Conservation (phyloP, 2,329 filamentous ascomycete species). For the Fusarium xyrophilum region DNA sequence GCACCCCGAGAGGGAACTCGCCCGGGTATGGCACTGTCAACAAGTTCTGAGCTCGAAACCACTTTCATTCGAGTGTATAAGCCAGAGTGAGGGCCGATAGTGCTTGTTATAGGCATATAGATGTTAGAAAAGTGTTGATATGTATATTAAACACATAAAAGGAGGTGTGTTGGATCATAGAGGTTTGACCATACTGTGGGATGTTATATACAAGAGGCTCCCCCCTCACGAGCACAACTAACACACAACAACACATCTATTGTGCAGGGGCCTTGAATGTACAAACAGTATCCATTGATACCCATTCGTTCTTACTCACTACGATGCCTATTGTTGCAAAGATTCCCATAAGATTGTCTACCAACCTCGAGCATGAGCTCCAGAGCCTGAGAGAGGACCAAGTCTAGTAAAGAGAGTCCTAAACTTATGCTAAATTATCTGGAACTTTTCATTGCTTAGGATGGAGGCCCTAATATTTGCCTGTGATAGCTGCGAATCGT, state of each 20-base stretch:
- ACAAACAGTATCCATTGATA: neutral
- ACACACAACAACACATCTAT: too few relatives aligned
- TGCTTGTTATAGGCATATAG: too few relatives aligned
- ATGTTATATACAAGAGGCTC: too few relatives aligned
- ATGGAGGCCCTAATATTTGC: rapidly evolving
- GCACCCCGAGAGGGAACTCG: neutral
- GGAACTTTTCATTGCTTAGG: rapidly evolving
- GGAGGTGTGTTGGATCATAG: too few relatives aligned
- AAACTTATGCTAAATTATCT: rapidly evolving
- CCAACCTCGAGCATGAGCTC: rapidly evolving
- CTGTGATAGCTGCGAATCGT: neutral
- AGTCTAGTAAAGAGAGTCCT: rapidly evolving
- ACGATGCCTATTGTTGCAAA: neutral
- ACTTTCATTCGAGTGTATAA: too few relatives aligned
- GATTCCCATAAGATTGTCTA: neutral
- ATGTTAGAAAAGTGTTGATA: too few relatives aligned
- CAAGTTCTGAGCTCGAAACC: too few relatives aligned
- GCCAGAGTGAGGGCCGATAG: too few relatives aligned
- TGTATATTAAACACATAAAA: too few relatives aligned
- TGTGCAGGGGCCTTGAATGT: rapidly evolving
- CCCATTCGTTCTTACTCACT: neutral
- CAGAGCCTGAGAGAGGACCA: rapidly evolving
- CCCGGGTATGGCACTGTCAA: neutral
- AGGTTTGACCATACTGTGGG: too few relatives aligned
- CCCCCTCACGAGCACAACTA: too few relatives aligned